A percentile compares a stretch with the other conserved stretches of the same genome.
Conservation (phyloP, 164 flowering plant genomes). For the Chloranthus sessilifolius region DNA sequence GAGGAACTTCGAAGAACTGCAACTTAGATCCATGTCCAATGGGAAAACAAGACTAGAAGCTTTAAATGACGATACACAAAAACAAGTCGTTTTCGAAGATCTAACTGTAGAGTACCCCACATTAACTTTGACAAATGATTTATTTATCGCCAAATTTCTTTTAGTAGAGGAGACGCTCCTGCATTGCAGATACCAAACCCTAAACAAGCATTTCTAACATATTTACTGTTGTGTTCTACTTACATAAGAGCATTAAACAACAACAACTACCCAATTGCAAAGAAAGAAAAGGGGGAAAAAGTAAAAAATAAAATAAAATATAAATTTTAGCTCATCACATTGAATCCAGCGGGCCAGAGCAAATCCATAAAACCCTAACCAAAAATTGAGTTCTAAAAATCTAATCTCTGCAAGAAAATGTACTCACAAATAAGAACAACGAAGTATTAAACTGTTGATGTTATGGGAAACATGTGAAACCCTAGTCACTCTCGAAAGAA, state of each 20-base stretch:
- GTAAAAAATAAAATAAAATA: background rate
- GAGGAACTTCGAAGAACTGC: background rate
- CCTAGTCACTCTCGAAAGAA: background rate
- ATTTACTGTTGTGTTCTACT: background rate
- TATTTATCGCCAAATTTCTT: no score
- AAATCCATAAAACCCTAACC: conserved; percentile 3
- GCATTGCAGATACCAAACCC: background rate
- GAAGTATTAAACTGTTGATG: background rate
- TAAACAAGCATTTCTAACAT: background rate
- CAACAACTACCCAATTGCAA: background rate
- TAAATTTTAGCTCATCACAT: no score
- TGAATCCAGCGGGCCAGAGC: conserved; percentile 8
- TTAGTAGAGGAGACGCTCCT: background rate
- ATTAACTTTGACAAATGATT: no score
- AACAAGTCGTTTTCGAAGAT: conserved; percentile 12
- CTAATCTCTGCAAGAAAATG: background rate
- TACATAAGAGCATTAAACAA: conserved; percentile 1
- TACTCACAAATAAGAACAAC: background rate
- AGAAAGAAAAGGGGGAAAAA: background rate
- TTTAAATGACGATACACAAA: conserved; percentile 5
- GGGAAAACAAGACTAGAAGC: background rate
- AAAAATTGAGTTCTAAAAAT: background rate
- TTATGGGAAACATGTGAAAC: conserved; percentile 7
- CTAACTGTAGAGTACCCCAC: background rate
- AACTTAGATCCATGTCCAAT: background rate